These are phyloP conservation scores for Diplodia mutila DNA, from an alignment of 2,329 filamentous ascomycete species.

Conservation along the genomic window DNA sequence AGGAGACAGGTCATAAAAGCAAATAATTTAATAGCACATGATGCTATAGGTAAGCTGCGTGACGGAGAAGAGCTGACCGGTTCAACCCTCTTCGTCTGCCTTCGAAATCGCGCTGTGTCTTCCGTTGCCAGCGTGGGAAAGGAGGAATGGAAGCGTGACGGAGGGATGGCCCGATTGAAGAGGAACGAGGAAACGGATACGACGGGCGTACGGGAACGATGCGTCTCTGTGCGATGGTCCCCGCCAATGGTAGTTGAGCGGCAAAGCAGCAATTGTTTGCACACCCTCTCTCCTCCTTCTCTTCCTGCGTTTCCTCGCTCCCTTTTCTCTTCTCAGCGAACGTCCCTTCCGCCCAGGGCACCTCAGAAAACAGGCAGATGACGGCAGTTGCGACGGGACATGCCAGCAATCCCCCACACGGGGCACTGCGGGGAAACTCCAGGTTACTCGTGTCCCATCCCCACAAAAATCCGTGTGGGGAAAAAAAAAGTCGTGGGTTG, in stretches of 20 bases:
- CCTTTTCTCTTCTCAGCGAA: neutral
- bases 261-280: neutral
- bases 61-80: neutral
- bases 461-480: neutral
- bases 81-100: neutral
- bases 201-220: neutral
- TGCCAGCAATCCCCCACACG: neutral
- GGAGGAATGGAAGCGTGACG: neutral
- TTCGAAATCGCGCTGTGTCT: neutral
- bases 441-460: neutral
- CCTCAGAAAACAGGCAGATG: no score
- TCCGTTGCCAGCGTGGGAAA: neutral
- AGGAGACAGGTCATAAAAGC: neutral
- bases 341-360: no score
- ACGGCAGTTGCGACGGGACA: neutral
- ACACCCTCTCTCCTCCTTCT: no score
- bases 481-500: neutral
- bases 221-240: no score
- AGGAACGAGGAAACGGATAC: neutral
- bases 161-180: neutral
- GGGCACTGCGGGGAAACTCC: neutral
- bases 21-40: neutral
- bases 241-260: no score
- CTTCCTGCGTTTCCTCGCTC: no score
- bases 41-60: neutral